Evolutionary conservation across 1,284 basidiomycete species (phyloP).

Genomic region (Sporisorium iseilematis-ciliati): DNA sequence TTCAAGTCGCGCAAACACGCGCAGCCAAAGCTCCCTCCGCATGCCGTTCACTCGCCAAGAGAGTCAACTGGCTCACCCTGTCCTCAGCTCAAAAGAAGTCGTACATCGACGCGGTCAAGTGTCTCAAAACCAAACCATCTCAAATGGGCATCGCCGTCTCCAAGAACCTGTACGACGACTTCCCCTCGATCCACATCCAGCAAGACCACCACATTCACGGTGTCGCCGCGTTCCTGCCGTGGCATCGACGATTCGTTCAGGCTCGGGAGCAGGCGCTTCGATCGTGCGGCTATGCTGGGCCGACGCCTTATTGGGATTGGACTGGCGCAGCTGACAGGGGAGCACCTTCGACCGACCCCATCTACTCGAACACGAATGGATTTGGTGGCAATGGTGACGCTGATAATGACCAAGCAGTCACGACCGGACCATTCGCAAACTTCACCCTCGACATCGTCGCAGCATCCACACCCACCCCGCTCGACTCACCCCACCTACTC

Average conservation of each 20-base stretch:
- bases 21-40: background rate
- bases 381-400: conserved; percentile 14
- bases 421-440: conserved; percentile 11
- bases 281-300: conserved; percentile 15
- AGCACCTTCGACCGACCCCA: conserved; percentile 7
- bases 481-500: conserved; percentile 4
- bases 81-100: conserved; percentile 7
- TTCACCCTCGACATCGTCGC: conserved; percentile 9
- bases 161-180: conserved; percentile 20
- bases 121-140: conserved; percentile 18
- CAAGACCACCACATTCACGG: conserved; percentile 14
- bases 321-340: conserved; percentile 13
- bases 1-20: background rate
- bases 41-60: conserved; percentile 13
- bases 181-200: conserved; percentile 19
- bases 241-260: conserved; percentile 26
- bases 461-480: background rate
- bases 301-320: conserved; percentile 30
- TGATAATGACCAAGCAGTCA: background rate
- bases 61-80: conserved; percentile 19
- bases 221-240: conserved; percentile 22
- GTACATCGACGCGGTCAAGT: conserved; percentile 24
- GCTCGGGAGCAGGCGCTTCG: conserved; percentile 17
- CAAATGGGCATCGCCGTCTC: background rate
- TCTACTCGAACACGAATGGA: conserved; percentile 2